phyloP scores from a whole-genome alignment of 2,329 filamentous ascomycete genomes.

The Drechslerella dactyloides region DNA sequence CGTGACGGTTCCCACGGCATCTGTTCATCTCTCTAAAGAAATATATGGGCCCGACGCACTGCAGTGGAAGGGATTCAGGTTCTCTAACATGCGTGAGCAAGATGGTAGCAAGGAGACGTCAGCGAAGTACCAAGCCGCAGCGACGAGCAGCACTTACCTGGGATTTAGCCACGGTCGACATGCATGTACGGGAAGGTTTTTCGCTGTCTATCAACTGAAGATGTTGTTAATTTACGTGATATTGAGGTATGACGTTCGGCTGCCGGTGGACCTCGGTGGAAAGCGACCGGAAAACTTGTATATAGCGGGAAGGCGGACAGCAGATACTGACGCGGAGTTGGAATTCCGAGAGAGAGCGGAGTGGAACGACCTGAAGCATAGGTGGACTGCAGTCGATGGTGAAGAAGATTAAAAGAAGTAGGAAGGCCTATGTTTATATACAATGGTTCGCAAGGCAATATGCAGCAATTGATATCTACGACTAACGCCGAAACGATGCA shows the following conservation, averaged over 20 bases:
- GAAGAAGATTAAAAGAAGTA: neutral
- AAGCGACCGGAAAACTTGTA: slow-evolving; percentile 38
- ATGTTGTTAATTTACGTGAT: slow-evolving; percentile 57
- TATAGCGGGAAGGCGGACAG: slow-evolving; percentile 30
- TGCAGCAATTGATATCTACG: too few species aligned
- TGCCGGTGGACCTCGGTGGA: slow-evolving; percentile 22
- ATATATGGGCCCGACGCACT: slow-evolving; percentile 56
- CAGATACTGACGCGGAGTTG: slow-evolving; percentile 32
- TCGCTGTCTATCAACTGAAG: slow-evolving; percentile 59
- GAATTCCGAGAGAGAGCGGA: slow-evolving; percentile 31
- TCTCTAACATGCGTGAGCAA: slow-evolving; percentile 57
- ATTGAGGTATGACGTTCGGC: slow-evolving; percentile 58
- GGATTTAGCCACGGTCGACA: slow-evolving; percentile 58
- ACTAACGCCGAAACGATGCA: neutral
- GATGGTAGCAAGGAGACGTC: slow-evolving; percentile 41
- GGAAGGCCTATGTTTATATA: neutral
- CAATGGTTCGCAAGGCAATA: too few species aligned
- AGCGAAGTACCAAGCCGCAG: slow-evolving; percentile 52
- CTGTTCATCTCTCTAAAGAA: slow-evolving; percentile 55
- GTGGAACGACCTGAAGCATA: slow-evolving; percentile 14
- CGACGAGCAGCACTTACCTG: slow-evolving; percentile 57
- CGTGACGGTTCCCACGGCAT: slow-evolving; percentile 51
- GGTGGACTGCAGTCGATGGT: slow-evolving; percentile 12
- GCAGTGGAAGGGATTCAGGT: slow-evolving; percentile 60
- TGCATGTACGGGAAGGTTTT: slow-evolving; percentile 59